Evolutionary conservation across 176 grass and related monocot species (phyloP).

Genomic region (Hordeum marinum): DNA sequence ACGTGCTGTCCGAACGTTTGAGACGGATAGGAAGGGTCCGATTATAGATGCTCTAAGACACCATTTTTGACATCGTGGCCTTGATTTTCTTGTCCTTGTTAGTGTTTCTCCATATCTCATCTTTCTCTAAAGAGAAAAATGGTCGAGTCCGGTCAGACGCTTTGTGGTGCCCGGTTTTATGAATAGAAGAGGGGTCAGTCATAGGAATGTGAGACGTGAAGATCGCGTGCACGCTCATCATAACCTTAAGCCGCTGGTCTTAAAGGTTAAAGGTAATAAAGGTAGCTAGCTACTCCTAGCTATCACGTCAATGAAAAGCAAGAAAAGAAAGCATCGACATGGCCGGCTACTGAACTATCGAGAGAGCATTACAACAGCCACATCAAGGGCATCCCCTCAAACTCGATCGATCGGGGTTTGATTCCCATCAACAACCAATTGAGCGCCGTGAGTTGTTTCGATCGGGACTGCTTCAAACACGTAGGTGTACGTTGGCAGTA

Average conservation of each 20-base stretch:
- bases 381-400: neutral
- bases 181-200: neutral
- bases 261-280: neutral
- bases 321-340: neutral
- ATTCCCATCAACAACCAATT: neutral
- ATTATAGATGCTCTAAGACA: too few species aligned
- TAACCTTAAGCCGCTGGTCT: neutral
- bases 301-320: neutral
- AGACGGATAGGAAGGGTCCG: too few species aligned
- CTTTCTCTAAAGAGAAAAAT: too few species aligned
- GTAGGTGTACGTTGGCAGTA: neutral
- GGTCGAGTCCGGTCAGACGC: neutral
- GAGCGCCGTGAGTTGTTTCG: neutral
- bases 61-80: too few species aligned
- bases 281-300: neutral
- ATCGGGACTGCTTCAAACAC: neutral
- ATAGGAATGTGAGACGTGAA: neutral
- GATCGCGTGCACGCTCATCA: neutral
- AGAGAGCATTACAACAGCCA: neutral
- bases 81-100: too few species aligned
- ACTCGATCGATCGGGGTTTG: neutral
- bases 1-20: too few species aligned
- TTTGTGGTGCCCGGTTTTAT: neutral
- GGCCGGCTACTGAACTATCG: neutral
- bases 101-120: too few species aligned